Percentiles rank a stretch among this genome's conserved stretches.
These are phyloP conservation scores for Aspergillus sp. DNA, from an alignment of 2,329 filamentous ascomycete genomes.

Conservation along the genomic window DNA sequence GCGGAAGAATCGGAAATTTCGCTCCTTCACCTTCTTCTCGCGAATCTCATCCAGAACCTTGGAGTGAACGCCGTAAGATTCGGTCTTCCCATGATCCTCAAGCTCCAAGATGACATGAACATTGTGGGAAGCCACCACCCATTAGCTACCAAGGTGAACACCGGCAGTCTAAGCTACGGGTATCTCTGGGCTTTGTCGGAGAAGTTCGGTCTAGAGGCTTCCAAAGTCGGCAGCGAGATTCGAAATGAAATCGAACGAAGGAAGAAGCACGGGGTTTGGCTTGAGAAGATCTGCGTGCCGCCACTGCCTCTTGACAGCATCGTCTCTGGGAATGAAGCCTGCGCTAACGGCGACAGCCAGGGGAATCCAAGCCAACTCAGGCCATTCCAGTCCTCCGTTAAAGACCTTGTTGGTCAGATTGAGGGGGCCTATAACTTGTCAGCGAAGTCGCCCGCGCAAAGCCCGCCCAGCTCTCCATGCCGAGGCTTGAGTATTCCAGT, in stretches of 20 bases:
- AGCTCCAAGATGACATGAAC: conserved; percentile 71
- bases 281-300: conserved; percentile 63
- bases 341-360: conserved; percentile 29
- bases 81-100: conserved; percentile 80
- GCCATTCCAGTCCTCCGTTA: conserved; percentile 62
- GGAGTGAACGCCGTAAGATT: conserved; percentile 73
- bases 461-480: conserved; percentile 60
- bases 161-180: conserved; percentile 77
- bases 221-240: conserved; percentile 60
- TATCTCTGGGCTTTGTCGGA: conserved; percentile 77
- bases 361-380: conserved; percentile 45
- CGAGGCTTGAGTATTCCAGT: conserved; percentile 56
- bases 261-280: conserved; percentile 67
- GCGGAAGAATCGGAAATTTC: conserved; percentile 65
- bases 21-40: conserved; percentile 66
- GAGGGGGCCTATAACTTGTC: conserved; percentile 59
- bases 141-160: conserved; percentile 62
- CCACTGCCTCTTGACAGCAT: conserved; percentile 56
- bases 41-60: conserved; percentile 62
- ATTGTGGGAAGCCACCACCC: conserved; percentile 19
- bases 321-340: conserved; percentile 39
- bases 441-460: conserved; percentile 54
- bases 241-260: conserved; percentile 67
- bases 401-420: conserved; percentile 64
- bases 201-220: conserved; percentile 65